phyloP scores from a whole-genome alignment of 1,284 basidiomycete genomes.

The Leccinum variabile region DNA sequence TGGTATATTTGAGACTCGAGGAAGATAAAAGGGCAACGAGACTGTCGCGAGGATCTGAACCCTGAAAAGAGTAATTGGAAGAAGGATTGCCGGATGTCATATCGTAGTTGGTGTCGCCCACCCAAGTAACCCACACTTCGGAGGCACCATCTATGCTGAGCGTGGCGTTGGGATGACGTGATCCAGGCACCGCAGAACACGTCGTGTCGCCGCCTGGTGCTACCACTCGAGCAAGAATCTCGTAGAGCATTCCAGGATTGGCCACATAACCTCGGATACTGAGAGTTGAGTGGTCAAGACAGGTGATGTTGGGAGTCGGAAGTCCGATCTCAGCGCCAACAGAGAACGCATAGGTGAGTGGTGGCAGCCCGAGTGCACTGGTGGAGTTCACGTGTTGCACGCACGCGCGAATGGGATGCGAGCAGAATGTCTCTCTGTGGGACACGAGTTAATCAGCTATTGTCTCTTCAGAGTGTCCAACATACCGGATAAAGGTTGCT shows the following conservation, averaged over 20 bases:
- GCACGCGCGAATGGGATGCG: conserved; percentile 60
- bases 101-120: conserved; percentile 68
- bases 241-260: conserved; percentile 66
- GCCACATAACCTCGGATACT: conserved; percentile 53
- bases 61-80: conserved; percentile 60
- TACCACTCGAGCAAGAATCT: conserved; percentile 55
- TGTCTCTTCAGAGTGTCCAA: not conserved
- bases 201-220: conserved; percentile 31
- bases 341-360: conserved; percentile 54
- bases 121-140: conserved; percentile 66
- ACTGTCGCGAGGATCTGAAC: conserved; percentile 54
- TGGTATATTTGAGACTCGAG: conserved; percentile 28
- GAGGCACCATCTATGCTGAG: conserved; percentile 43
- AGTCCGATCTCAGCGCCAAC: conserved; percentile 46
- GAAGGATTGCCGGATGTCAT: conserved; percentile 58
- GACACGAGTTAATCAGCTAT: not conserved
- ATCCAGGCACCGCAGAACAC: conserved; percentile 38
- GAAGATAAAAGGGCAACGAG: conserved; percentile 45
- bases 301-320: conserved; percentile 59
- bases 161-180: conserved; percentile 51
- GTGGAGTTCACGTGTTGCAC: conserved; percentile 51
- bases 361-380: conserved; percentile 32
- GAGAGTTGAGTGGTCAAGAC: conserved; percentile 56
- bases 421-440: conserved; percentile 66
- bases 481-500: conserved; percentile 48